phyloP scores from a whole-genome alignment of 495 filamentous ascomycete genomes.

The Neurospora sp. region DNA sequence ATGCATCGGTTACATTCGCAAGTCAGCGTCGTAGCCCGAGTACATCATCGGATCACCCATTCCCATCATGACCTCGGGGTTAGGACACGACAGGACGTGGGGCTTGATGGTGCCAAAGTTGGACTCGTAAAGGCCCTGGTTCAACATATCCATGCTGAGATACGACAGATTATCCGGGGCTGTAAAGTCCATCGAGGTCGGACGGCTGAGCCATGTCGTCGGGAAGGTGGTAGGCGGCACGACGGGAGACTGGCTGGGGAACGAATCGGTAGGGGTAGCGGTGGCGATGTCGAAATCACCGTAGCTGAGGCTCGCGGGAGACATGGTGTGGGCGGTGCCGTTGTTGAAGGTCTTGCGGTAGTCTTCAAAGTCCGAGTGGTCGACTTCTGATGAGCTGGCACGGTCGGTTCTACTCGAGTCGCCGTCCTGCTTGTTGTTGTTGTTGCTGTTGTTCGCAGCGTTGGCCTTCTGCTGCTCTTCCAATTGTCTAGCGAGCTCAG shows the following conservation, averaged over 20 bases:
- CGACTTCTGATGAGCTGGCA: conserved; percentile 42
- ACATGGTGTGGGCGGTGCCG: conserved; percentile 31
- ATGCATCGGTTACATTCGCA: background rate
- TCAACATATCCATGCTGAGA: conserved; percentile 35
- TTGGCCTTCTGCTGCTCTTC: conserved; percentile 31
- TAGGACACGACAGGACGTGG: conserved; percentile 32
- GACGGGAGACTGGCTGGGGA: conserved; percentile 19
- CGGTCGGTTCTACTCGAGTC: conserved; percentile 32
- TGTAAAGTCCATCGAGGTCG: conserved; percentile 22
- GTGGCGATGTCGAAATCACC: conserved; percentile 29
- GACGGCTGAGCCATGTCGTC: conserved; percentile 25
- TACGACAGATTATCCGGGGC: conserved; percentile 8
- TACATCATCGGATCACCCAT: conserved; percentile 39
- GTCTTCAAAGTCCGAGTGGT: conserved; percentile 43
- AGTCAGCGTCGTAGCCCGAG: background rate
- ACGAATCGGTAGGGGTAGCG: conserved; percentile 22
- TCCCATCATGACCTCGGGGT: conserved; percentile 40
- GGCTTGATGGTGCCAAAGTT: conserved; percentile 39
- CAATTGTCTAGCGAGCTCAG: conserved; percentile 38
- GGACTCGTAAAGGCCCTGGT: conserved; percentile 33
- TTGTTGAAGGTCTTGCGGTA: conserved; percentile 34
- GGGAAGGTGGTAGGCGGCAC: conserved; percentile 2
- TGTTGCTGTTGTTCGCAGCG: conserved; percentile 17
- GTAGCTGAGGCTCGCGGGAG: conserved; percentile 36
- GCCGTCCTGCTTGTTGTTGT: conserved; percentile 22